Evolutionary conservation across 2,329 filamentous ascomycete genomes (phyloP).

Genomic region (Dryadomyces quercivorus): DNA sequence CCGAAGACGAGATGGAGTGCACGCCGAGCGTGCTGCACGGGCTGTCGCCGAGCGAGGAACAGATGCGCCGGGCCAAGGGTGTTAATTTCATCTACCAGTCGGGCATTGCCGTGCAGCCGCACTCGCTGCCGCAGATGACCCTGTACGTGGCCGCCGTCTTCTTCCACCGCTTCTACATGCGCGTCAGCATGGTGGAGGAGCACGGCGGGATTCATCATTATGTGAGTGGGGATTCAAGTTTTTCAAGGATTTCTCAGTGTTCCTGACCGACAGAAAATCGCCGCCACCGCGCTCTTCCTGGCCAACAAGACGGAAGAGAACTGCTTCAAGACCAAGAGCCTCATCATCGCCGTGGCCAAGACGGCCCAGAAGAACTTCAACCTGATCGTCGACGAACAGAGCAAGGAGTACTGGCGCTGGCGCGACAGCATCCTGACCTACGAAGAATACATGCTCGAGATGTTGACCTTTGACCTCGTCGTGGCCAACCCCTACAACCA

Average conservation of each 20-base stretch:
- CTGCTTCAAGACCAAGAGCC: constrained; percentile 86
- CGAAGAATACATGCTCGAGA: constrained; percentile 85
- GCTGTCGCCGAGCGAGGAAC: constrained; percentile 63
- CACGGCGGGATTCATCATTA: constrained; percentile 80
- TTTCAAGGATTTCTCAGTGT: neutral
- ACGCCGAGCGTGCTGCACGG: constrained; percentile 80
- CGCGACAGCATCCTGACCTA: constrained; percentile 84
- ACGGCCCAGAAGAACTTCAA: constrained; percentile 91
- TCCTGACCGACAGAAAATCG: constrained; percentile 49
- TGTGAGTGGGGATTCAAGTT: too few species aligned
- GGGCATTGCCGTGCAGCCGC: constrained; percentile 68
- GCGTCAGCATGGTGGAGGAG: constrained; percentile 65
- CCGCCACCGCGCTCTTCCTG: constrained; percentile 81
- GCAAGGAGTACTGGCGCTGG: constrained; percentile 98
- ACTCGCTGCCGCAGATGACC: constrained; percentile 67
- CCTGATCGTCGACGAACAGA: constrained; percentile 87
- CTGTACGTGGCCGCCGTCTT: constrained; percentile 87
- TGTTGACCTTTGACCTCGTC: constrained; percentile 86
- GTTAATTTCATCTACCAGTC: constrained; percentile 95
- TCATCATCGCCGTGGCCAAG: constrained; percentile 86
- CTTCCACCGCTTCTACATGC: constrained; percentile 94
- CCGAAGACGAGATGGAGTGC: constrained; percentile 65
- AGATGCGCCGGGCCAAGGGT: constrained; percentile 72
- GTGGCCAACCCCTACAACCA: constrained; percentile 78
- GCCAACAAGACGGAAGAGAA: constrained; percentile 98